Conservation (phyloP, 495 filamentous ascomycete genomes). For the Jackrogersella minutella region DNA sequence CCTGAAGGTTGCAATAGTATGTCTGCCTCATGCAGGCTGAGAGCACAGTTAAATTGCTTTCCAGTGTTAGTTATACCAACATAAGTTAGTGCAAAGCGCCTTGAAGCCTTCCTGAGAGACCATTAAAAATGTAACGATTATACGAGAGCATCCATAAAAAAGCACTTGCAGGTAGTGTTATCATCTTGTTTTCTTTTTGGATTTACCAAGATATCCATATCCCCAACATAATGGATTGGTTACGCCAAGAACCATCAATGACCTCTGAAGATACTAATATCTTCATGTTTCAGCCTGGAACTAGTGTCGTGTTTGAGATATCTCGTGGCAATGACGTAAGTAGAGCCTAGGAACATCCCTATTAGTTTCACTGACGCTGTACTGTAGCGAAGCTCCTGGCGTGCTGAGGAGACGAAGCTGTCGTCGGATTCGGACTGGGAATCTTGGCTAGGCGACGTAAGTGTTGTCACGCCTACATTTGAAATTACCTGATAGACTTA, state of each 20-base stretch:
- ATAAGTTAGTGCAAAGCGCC: not conserved
- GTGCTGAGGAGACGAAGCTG: not conserved
- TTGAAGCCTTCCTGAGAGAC: not conserved
- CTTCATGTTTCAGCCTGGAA: not conserved
- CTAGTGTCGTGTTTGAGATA: not conserved
- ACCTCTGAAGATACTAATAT: not conserved
- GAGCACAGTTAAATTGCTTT: not conserved
- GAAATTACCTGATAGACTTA: not conserved
- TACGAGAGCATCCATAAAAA: not conserved
- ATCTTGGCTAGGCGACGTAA: not conserved
- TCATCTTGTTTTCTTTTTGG: no score
- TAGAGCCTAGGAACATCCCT: not conserved
- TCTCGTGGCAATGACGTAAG: not conserved
- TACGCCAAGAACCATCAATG: not conserved
- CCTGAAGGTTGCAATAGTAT: not conserved
- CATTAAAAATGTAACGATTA: not conserved
- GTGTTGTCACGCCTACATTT: not conserved
- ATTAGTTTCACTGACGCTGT: not conserved
- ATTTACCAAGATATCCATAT: not conserved
- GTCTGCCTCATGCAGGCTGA: not conserved
- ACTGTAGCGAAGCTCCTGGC: not conserved
- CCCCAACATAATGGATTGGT: not conserved
- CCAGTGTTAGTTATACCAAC: not conserved
- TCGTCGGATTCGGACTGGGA: not conserved
- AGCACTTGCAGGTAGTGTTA: not conserved